Evolutionary conservation across 2,329 filamentous ascomycete genomes (phyloP).

Genomic region (Apiospora phragmitis): DNA sequence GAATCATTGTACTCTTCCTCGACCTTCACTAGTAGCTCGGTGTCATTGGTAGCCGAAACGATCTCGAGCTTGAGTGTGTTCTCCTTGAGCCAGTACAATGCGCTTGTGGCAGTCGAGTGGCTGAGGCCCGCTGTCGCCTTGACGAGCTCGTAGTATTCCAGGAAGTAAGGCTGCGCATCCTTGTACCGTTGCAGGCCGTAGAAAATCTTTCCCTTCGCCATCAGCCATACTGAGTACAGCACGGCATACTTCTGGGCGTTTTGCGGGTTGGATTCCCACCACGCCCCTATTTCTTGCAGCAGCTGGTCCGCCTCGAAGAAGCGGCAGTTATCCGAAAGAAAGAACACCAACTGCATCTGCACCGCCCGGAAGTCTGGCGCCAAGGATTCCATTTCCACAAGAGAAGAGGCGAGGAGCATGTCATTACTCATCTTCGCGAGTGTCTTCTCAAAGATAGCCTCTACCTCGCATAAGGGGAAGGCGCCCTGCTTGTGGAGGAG

Average conservation of each 20-base stretch:
- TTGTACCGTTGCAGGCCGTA: neutral
- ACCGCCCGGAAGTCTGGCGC: neutral
- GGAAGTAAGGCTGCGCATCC: constrained; percentile 7
- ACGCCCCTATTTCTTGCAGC: neutral
- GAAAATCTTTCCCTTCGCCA: neutral
- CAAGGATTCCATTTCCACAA: neutral
- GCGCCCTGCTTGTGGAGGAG: constrained; percentile 9
- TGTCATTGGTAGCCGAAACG: neutral
- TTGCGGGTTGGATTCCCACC: neutral
- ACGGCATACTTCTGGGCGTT: neutral
- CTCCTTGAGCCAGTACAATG: constrained; percentile 5
- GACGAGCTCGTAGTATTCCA: neutral
- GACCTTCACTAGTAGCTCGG: neutral
- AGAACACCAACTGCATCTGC: neutral
- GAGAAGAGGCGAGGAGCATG: neutral
- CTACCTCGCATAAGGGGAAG: constrained; percentile 2
- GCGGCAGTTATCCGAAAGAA: neutral
- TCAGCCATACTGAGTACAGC: neutral
- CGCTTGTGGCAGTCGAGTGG: neutral
- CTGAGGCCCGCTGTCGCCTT: neutral
- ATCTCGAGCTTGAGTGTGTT: constrained; percentile 6
- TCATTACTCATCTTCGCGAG: neutral
- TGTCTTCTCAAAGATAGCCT: neutral
- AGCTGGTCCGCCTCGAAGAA: neutral
- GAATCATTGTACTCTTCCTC: constrained; percentile 7